Base-by-base conservation (phyloP, 139 green algal genomes). In the Coccomyxa sp. region DNA sequence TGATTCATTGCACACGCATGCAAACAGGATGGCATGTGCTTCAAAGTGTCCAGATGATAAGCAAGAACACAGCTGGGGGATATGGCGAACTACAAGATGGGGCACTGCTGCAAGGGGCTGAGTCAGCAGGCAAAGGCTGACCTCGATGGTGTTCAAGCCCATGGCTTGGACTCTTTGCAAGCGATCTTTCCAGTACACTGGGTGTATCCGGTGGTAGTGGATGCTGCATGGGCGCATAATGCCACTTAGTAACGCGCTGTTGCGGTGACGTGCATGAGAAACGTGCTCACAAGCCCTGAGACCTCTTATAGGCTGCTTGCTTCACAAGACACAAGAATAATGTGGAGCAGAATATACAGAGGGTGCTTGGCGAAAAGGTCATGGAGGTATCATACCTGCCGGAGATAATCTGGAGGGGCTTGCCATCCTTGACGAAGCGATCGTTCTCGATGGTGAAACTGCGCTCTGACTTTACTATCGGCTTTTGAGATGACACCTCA, bases 141-240 rank as follows among this genome's bases (percentile, higher is more conserved):
- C 79, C 73, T 82, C 55, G 16, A 82, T 79, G 9, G 86, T 82
- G 77, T 93, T 93, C 22, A 91, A 55, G 22, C 89, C 89, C 77
- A 93, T 54, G 29, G 86, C 74, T 9, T 75, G 76, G 0, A 83
- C 73, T 6, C 88, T 74, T 9, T 73, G 36, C 73, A 93, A 70
- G 6, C 89, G 68, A 37, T 93, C 89, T 0, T 35, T 27, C 89
- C 89, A 93, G 74, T 88, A 82, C 0, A 68, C 74, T 6, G 79
- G 84, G 6, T 85, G 88, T 27, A 93, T 89, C 0, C 89, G 78
- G 31, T 88, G 81, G 75, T 93, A 93, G 72, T 93, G 89, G 38
- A 82, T 76, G 71, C 79, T 82, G 73, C 31, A n/a, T n/a, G n/a
- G n/a, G n/a, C n/a, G n/a, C n/a, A n/a, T n/a, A n/a, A n/a, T n/a